Evolutionary conservation across 2,329 filamentous ascomycete genomes (phyloP).

Genomic region (Venturia nashicola): DNA sequence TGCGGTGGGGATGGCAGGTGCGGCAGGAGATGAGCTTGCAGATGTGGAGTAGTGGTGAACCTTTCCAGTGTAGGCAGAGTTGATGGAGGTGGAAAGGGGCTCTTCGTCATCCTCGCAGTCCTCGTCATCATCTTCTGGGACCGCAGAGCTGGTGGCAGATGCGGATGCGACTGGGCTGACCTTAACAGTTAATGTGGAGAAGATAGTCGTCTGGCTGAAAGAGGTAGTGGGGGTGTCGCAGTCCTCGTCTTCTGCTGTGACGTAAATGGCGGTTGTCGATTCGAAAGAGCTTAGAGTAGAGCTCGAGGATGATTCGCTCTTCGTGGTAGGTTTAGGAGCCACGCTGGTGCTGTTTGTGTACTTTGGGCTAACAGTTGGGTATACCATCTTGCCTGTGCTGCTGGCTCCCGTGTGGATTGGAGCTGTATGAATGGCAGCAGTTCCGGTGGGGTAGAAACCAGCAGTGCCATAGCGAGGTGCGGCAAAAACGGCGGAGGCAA

Average conservation of each 20-base stretch:
- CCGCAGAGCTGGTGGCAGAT: background rate
- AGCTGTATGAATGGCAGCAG: background rate
- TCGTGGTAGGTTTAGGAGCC: background rate
- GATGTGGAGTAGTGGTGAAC: background rate
- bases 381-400: slow-evolving; percentile 1
- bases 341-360: background rate
- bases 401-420: background rate
- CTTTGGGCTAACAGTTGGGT: background rate
- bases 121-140: background rate
- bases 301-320: background rate
- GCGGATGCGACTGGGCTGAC: background rate
- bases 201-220: background rate
- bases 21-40: background rate
- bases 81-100: background rate
- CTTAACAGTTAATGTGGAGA: background rate
- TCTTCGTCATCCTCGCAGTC: background rate
- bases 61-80: background rate
- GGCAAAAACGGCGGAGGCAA: background rate
- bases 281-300: background rate
- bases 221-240: background rate
- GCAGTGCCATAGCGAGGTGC: background rate
- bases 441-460: background rate
- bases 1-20: background rate
- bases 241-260: background rate
- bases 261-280: background rate